Base-by-base conservation (phyloP, 768 basidiomycete genomes). In the Boletus reticuloceps region DNA sequence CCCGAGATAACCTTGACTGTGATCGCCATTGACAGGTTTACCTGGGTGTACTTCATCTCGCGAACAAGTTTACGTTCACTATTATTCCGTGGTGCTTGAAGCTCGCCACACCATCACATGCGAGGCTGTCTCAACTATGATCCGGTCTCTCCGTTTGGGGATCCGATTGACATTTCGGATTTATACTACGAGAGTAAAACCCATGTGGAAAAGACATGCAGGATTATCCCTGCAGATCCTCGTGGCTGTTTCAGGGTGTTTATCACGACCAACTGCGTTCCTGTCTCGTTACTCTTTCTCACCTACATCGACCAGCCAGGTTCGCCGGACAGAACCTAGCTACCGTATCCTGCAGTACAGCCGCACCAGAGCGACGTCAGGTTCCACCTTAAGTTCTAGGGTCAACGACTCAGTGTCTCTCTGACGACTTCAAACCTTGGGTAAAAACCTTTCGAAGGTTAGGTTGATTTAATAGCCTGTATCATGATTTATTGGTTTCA, bases 191-290 rank as follows among this genome's bases (percentile, higher is more conserved):
- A 54, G 37, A 17, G n/a, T 57, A 53, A 58, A 58, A 56, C 49
- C 32, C 39, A 32, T 37, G 55, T 22, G 47, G 49, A 53, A 55
- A 54, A 34, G 40, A 43, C 36, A 50, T 32, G 58, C 32, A 63
- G 61, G 34, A 36, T 36, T 36, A 61, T 59, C 56, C 51, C 42
- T 67, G 62, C 41, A 67, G 59, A 66, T 67, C 66, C 41, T 59
- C 17, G 43, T 56, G 42, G 22, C 38, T 36, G 64, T 66, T 66
- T 63, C 60, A 66, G 50, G 47, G 43, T 40, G 55, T 36, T 46
- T 41, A 55, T 63, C 53, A 52, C 47, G 29, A 41, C 51, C 46
- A 55, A 53, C 55, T 59, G 64, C 64, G 64, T 42, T 44, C 51
- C 53, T 32, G 39, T 43, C 61, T 66, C 66, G 49, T 58, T 55